Evolutionary conservation across 2,329 filamentous ascomycete species (phyloP), one percentile per base, ranked within the genome.

Genomic region (Golovinomyces cichoracearum): DNA sequence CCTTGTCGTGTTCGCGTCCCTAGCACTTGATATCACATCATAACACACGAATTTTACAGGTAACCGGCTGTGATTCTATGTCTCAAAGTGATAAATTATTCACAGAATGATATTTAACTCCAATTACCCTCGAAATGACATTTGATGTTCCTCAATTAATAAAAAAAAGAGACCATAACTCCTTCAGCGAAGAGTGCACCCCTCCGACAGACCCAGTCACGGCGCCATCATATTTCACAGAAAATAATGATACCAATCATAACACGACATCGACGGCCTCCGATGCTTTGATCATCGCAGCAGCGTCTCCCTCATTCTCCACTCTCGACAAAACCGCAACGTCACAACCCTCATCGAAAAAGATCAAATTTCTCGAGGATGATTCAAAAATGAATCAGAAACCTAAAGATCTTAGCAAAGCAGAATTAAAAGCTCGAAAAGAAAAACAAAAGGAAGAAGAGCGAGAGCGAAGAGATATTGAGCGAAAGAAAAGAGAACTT

Each of bases 351-450:
- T 53, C 56, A 4, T 40, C 52, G 0, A 60, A 60, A 53, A 60
- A 53, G 38, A 23, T 49, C 1, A 60, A 58, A 38, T 48, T 59
- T 10, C 55, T 53, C 5, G 58, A 60, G 47, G 58, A 56, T 45
- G 57, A 58, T 50, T 47, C 53, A 42, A 56, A 61, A 35, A 59
- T 62, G 3, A 56, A 60, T 45, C 61, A 62, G 23, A 55, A 58
- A 37, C 56, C 55, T 17, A 54, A 48, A 35, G 56, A 57, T 2
- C 54, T 50, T 17, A 50, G 59, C 29, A 62, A 60, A 33, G 55
- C 54, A 45, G 56, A 53, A 7, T 58, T 61, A 48, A 58, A 60
- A 27, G 60, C 56, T 13, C 61, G 58, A 27, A 63, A 57, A 48
- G 57, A 58, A 13, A 54, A 55, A 7, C 58, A 62, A 48, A 59